Evolutionary conservation across 306 rosid species (phyloP), one percentile per base, ranked within the genome.

Genomic region (Begonia masoniana): DNA sequence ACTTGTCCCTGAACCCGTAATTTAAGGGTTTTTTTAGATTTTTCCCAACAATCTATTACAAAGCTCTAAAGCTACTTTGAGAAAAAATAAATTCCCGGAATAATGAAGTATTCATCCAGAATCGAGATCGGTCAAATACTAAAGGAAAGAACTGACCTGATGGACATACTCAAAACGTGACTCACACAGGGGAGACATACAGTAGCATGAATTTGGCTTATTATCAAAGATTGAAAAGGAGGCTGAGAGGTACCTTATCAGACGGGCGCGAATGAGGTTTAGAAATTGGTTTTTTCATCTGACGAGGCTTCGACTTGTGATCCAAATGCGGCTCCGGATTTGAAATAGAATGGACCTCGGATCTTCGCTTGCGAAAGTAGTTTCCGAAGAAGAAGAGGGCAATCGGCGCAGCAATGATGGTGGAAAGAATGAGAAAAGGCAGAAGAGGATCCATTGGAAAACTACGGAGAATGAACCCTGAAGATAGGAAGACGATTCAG

Each of bases 341-440:
- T 42, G 93, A 63, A 56, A 87, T 74, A 63, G 89, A 73, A 65
- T 78, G 93, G 55, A 87, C 62, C 46, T 92, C 93, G 61, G 93
- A 79, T 75, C 76, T 71, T 46, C 89, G 93, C 16, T 92, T 73
- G 41, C 66, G 61, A 50, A 76, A 72, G 82, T 92, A 92, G 62
- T 68, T 36, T 11, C 55, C 47, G 69, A 92, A 92, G 85, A 87
- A 92, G 53, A 56, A 57, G 15, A 65, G 6, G 52, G 81, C 93
- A 47, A 92, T 70, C 26, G 86, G 15, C 43, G 93, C 80, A 21
- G 96, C 96, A 21, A 87, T 65, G 9, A 92, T n/a, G 39, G 83
- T 65, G 9, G 96, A 92, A 0, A 81, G 24, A 6, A 23, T 68
- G 12, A 64, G 66, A 58, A 92, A 57, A 53, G 73, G 74, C 10